phyloP scores from a whole-genome alignment of 768 basidiomycete genomes.

The Leccinellum rugosiceps region DNA sequence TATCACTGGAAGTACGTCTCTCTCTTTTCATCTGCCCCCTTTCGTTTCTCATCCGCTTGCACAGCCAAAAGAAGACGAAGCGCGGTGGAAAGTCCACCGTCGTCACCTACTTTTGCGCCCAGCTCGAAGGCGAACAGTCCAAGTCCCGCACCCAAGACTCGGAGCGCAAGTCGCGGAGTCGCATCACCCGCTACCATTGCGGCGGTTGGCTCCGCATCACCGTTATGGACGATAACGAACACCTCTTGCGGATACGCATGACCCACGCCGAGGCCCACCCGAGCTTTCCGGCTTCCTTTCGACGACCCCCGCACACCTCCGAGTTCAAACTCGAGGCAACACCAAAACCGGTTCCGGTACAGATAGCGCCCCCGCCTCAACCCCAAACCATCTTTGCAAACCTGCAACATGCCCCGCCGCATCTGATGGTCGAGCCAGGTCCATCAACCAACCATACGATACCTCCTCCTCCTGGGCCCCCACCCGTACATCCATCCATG shows the following conservation, averaged over 20 bases:
- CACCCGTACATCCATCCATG: slow-evolving; percentile 8
- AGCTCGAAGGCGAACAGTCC: slow-evolving; percentile 34
- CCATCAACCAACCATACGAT: slow-evolving; percentile 12
- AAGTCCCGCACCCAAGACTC: slow-evolving; percentile 32
- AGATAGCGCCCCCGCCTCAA: slow-evolving; percentile 9
- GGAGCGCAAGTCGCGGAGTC: slow-evolving; percentile 34
- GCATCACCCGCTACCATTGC: slow-evolving; percentile 34
- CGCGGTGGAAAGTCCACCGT: slow-evolving; percentile 35
- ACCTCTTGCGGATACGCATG: slow-evolving; percentile 34
- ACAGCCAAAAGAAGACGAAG: slow-evolving; percentile 34
- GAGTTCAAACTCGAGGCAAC: slow-evolving; percentile 32
- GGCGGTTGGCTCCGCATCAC: slow-evolving; percentile 36
- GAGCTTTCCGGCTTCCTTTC: slow-evolving; percentile 32
- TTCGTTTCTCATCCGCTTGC: not conserved
- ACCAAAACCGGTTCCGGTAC: slow-evolving; percentile 22
- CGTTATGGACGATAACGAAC: slow-evolving; percentile 36
- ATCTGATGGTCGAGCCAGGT: slow-evolving; percentile 19
- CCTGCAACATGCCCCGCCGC: slow-evolving; percentile 18
- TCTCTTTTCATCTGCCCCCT: not conserved
- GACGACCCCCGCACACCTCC: slow-evolving; percentile 31
- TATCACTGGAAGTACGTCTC: slow-evolving; percentile 34
- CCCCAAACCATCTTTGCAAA: slow-evolving; percentile 24
- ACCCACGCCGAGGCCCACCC: slow-evolving; percentile 35
- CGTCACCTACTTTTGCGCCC: slow-evolving; percentile 35
- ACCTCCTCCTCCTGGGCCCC: slow-evolving; percentile 5